Percentiles rank a stretch among this genome's conserved stretches.
Evolutionary conservation across 345 rosid genomes (phyloP).

Genomic region (Nasturtium officinale): DNA sequence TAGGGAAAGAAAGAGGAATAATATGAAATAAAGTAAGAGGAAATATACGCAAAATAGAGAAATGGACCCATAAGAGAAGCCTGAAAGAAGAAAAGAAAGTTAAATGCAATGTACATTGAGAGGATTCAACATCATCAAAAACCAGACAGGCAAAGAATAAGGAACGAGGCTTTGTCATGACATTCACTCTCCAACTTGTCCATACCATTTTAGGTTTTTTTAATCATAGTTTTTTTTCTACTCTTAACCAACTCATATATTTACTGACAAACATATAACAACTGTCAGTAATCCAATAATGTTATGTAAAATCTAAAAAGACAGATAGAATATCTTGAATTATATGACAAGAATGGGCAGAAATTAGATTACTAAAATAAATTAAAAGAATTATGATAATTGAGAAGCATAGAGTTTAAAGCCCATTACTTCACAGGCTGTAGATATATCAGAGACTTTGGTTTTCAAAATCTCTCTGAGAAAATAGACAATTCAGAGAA

Average conservation of each 20-base stretch:
- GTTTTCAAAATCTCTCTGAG: slow-evolving; percentile 39
- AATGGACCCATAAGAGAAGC: slow-evolving; percentile 31
- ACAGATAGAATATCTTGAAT: slow-evolving; percentile 32
- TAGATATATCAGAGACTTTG: slow-evolving; percentile 29
- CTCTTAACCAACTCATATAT: slow-evolving; percentile 20
- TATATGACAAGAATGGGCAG: slow-evolving; percentile 35
- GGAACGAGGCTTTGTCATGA: slow-evolving; percentile 43
- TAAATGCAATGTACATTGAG: slow-evolving; percentile 35
- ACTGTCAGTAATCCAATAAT: slow-evolving; percentile 38
- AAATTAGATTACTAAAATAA: neutral
- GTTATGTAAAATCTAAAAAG: slow-evolving; percentile 31
- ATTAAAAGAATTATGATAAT: slow-evolving; percentile 18
- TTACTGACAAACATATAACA: slow-evolving; percentile 30
- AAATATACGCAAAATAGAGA: slow-evolving; percentile 22
- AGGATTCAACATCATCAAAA: slow-evolving; percentile 33
- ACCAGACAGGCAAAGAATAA: slow-evolving; percentile 36
- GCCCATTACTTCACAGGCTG: slow-evolving; percentile 47
- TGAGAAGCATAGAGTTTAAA: slow-evolving; percentile 35
- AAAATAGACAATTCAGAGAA: slow-evolving; percentile 46
- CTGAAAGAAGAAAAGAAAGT: slow-evolving; percentile 32
- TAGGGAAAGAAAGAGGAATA: slow-evolving; percentile 28
- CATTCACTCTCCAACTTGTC: slow-evolving; percentile 40
- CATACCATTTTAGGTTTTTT: neutral
- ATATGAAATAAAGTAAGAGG: slow-evolving; percentile 31
- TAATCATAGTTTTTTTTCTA: slow-evolving; percentile 3